Conservation (phyloP, 2,329 filamentous ascomycete genomes). For the Ceratocystiopsis minuta region DNA sequence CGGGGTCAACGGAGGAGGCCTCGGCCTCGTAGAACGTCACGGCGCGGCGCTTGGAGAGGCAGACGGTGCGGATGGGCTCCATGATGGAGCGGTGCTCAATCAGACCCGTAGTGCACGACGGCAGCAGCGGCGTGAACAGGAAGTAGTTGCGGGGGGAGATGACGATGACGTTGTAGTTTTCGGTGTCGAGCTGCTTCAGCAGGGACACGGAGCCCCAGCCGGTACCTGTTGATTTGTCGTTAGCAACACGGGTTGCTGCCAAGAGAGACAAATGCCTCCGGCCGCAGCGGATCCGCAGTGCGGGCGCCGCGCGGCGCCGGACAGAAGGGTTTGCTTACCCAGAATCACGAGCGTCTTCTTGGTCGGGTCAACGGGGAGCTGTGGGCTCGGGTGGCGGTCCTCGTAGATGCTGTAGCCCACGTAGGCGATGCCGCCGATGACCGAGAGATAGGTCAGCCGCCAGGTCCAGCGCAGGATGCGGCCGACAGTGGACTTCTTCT, state of each 20-base stretch:
- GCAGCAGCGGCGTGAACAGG: constrained; percentile 93
- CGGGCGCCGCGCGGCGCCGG: no score
- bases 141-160: constrained; percentile 99
- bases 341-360: constrained; percentile 98
- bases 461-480: constrained; percentile 62
- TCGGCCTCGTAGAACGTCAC: constrained; percentile 98
- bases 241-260: constrained; percentile 9
- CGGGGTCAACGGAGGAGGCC: constrained; percentile 84
- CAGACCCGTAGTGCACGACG: constrained; percentile 90
- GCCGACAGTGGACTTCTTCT: constrained; percentile 38
- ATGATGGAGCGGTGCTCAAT: constrained; percentile 99
- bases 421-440: constrained; percentile 50
- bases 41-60: constrained; percentile 80
- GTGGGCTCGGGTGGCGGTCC: constrained; percentile 63
- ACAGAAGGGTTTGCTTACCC: constrained; percentile 33
- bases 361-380: constrained; percentile 57
- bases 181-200: constrained; percentile 94
- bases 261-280: background rate
- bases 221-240: constrained; percentile 42
- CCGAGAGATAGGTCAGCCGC: constrained; percentile 63
- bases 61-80: constrained; percentile 93
- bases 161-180: constrained; percentile 97
- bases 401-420: constrained; percentile 68
- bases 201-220: constrained; percentile 93
- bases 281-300: background rate